A percentile compares a stretch with the other conserved stretches of the same genome.
These are phyloP conservation scores for Cyanidiococcus yangmingshanensis DNA, from an alignment of 23 red algal species.

Conservation along the genomic window DNA sequence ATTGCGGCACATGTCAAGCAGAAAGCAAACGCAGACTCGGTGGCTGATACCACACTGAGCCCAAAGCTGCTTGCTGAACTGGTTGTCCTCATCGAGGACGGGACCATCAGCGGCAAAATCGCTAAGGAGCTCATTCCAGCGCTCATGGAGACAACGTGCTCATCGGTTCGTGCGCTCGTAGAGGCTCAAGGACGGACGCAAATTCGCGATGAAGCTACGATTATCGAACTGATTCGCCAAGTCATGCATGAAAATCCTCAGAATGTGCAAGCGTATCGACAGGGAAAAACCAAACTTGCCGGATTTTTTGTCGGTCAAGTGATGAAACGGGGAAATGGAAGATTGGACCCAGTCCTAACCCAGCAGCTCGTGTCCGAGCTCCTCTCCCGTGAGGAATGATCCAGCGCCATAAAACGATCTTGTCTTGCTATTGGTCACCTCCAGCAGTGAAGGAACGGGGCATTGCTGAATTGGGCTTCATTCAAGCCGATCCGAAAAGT, in stretches of 20 bases:
- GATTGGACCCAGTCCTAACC: constrained; percentile 40
- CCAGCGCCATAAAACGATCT: too few relatives aligned
- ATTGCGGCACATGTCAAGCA: constrained; percentile 55
- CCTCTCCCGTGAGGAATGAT: constrained; percentile 14
- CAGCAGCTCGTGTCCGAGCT: constrained; percentile 56
- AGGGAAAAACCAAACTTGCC: constrained; percentile 61
- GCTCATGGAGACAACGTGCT: constrained; percentile 45
- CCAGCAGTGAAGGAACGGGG: too few relatives aligned
- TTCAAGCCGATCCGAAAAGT: too few relatives aligned
- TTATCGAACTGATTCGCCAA: constrained; percentile 26
- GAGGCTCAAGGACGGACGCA: constrained; percentile 64
- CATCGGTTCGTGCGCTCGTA: constrained; percentile 43
- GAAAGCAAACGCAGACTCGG: constrained; percentile 29
- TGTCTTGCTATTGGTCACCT: too few relatives aligned
- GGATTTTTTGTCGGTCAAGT: constrained; percentile 91
- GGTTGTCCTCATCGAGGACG: constrained; percentile 58
- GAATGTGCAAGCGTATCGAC: constrained; percentile 45
- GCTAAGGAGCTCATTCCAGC: constrained; percentile 58
- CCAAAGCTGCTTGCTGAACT: constrained; percentile 49
- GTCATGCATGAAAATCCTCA: constrained; percentile 53
- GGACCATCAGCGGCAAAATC: constrained; percentile 84
- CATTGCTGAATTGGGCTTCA: too few relatives aligned
- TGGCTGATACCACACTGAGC: constrained; percentile 32
- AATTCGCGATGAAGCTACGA: constrained; percentile 40
- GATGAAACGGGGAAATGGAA: constrained; percentile 37